phyloP scores from a whole-genome alignment of 768 basidiomycete species.

The Tephrocybe sp. region DNA sequence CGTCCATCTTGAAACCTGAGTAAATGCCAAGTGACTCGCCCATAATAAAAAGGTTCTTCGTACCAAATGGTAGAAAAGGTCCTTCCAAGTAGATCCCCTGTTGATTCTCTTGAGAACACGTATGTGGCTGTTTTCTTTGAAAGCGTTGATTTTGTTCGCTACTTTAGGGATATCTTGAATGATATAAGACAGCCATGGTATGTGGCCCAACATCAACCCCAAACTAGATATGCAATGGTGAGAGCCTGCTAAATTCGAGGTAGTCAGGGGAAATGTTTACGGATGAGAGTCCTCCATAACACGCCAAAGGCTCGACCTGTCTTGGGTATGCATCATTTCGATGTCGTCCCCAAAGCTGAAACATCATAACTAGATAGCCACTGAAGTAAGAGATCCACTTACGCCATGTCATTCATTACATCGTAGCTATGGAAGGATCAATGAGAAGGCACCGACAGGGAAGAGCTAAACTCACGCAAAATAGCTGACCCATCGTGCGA shows the following conservation, averaged over 20 bases:
- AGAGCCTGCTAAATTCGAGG: not conserved
- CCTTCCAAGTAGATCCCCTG: slow-evolving; percentile 29
- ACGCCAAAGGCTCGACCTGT: not conserved
- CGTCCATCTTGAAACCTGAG: slow-evolving; percentile 16
- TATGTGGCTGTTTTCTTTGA: slow-evolving; percentile 41
- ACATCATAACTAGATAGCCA: not conserved
- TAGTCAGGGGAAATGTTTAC: not conserved
- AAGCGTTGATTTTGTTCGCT: slow-evolving; percentile 10
- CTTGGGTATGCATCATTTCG: slow-evolving; percentile 12
- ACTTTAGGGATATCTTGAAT: slow-evolving; percentile 7
- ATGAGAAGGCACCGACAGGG: slow-evolving; percentile 25
- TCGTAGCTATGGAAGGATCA: slow-evolving; percentile 31
- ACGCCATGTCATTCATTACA: slow-evolving; percentile 41
- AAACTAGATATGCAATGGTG: slow-evolving; percentile 5
- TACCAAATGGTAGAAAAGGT: slow-evolving; percentile 10
- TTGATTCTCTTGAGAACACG: slow-evolving; percentile 60
- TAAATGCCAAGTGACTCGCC: not conserved
- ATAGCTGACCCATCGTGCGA: slow-evolving; percentile 35
- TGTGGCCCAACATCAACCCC: slow-evolving; percentile 12
- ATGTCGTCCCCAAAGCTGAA: slow-evolving; percentile 28
- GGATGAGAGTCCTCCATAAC: not conserved
- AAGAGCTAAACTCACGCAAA: slow-evolving; percentile 30
- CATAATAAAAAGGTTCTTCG: slow-evolving; percentile 22
- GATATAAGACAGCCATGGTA: slow-evolving; percentile 17
- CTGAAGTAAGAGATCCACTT: not conserved